Base-by-base conservation (phyloP, 441 rosid genomes). In the Omphalea diandra region DNA sequence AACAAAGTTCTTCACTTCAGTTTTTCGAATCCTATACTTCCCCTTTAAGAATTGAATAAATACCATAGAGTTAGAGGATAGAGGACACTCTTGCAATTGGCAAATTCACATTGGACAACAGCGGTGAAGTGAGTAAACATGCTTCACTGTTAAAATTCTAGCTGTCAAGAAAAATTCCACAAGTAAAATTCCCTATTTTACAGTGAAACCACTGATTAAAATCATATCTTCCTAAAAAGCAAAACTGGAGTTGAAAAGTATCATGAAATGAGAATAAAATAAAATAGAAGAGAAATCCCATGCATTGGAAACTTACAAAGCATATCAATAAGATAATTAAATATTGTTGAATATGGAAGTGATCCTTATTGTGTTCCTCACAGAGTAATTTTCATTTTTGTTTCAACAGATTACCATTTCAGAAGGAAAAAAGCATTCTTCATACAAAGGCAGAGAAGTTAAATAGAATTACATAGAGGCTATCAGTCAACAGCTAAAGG, bases 1-100 rank as follows among this genome's bases (percentile, higher is more conserved):
- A n/a, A n/a, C n/a, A n/a, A n/a, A 69, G 56, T 61, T 15, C 54
- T 29, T 50, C 24, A 60, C 27, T 60, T 67, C 2, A 73, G 59
- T 29, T 41, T 1, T 38, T 36, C 17, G 12, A 26, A 41, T 49
- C 35, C 36, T 43, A 47, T 40, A 24, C 53, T 57, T 69, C 72
- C n/a, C n/a, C 3, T 63, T 53, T n/a, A n/a, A n/a, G n/a, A 6
- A n/a, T 24, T 36, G 9, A 33, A 72, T 33, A 43, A 55, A 20
- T 5, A 26, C n/a, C n/a, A n/a, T n/a, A n/a, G n/a, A n/a, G n/a
- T n/a, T n/a, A n/a, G n/a, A n/a, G n/a, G 18, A 68, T 26, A 50
- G 38, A 2, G 32, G 5, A 44, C 26, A 55, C 8, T n/a, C 32
- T 24, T 24, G 61, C 44, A 44, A 41, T 40, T 12, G 31, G 4